Evolutionary conservation across 306 rosid genomes (phyloP), one percentile per base, ranked within the genome.

Genomic region (Lathyrus sativus): DNA sequence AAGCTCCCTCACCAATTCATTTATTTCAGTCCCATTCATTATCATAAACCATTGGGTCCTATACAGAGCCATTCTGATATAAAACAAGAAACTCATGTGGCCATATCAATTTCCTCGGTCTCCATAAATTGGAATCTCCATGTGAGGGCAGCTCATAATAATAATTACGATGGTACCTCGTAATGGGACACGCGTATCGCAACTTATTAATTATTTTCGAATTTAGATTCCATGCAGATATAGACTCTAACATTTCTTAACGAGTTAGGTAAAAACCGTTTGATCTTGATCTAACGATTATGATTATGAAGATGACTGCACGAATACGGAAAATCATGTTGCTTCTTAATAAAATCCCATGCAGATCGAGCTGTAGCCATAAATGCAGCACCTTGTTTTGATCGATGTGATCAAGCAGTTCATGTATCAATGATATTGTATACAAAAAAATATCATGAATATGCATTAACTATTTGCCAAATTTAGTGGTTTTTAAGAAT

Each of bases 1-100:
- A 65, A 78, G 49, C 82, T 70, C 80, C 65, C 81, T 11, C 13
- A 9, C 54, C 62, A 29, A 55, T 71, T 72, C 70, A 71, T 75
- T 67, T 22, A 67, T 19, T 64, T 69, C 41, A 46, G 60, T 64
- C 65, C 55, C 58, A 58, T 60, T 71, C 74, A 62, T 51, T 48
- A 65, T 18, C 63, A 77, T 63, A 26, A 61, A 53, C 54, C 58
- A 68, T 73, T 62, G 48, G 15, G 69, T 76, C 77, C 11, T 28
- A 28, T 56, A 5, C 62, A 12, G 6, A 56, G 6, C n/a, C 9
- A 26, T 56, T 56, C 57, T 51, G 13, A 18, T 18, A 2, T 15
- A 48, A 2, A 18, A 18, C 12, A 19, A 8, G 7, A 17, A 51
- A 3, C 0, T 19, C 62, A 59, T 58, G 73, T 70, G 77, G 54